These are phyloP conservation scores for Tilletia indica DNA, from an alignment of 1,284 basidiomycete species.

Conservation along the genomic window DNA sequence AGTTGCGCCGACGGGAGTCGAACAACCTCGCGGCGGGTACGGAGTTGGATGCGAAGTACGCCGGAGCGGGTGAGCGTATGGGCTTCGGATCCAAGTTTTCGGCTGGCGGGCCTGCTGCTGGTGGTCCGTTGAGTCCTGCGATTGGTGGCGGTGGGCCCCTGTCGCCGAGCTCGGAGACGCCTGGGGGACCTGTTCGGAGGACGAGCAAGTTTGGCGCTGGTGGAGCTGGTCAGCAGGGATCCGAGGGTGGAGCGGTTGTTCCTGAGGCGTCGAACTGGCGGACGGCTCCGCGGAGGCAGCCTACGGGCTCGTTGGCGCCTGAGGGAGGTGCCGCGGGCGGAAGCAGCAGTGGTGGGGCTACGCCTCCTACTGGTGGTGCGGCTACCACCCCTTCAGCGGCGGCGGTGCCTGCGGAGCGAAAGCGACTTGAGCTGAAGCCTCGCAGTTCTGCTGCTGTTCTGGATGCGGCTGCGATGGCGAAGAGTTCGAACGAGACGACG, in stretches of 20 bases:
- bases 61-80: conserved; percentile 45
- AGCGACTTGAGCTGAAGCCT: conserved; percentile 53
- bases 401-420: conserved; percentile 43
- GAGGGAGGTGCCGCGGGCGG: conserved; percentile 19
- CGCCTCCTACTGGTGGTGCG: conserved; percentile 21
- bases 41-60: conserved; percentile 42
- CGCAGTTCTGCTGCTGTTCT: conserved; percentile 58
- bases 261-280: conserved; percentile 38
- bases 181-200: background rate
- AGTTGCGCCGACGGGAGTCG: conserved; percentile 22
- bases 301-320: conserved; percentile 27
- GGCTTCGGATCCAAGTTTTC: conserved; percentile 49
- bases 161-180: conserved; percentile 22
- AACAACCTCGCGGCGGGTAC: conserved; percentile 25
- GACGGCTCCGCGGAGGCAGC: conserved; percentile 27
- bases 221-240: conserved; percentile 13
- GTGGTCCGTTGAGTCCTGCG: background rate
- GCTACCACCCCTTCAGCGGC: conserved; percentile 19
- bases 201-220: conserved; percentile 16
- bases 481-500: background rate
- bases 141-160: conserved; percentile 31
- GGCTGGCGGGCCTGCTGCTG: conserved; percentile 22
- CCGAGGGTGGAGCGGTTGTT: conserved; percentile 17
- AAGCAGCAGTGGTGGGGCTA: background rate
- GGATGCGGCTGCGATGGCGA: conserved; percentile 64